Base-by-base conservation (phyloP, 2,329 filamentous ascomycete species). In the Blastomyces gilchristii region DNA sequence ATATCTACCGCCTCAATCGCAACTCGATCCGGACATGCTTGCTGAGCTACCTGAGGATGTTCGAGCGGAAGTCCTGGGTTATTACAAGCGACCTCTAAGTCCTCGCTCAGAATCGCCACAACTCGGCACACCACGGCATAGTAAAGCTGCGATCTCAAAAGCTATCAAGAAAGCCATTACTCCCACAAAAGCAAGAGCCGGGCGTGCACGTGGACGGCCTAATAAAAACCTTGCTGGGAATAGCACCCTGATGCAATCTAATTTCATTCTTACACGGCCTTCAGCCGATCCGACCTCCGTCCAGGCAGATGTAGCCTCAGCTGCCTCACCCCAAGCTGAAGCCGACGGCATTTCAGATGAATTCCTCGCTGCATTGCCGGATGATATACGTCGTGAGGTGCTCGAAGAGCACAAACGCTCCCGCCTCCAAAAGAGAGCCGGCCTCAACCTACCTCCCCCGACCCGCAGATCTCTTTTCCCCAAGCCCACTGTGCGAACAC, bases 1-100 rank as follows among this genome's bases (percentile, higher is more conserved):
- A 37, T 66, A 78, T 7, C 74, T 86, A 3, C 84, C 84, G 2
- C 80, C 79, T 1, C 86, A 90, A 34, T 87, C 91, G 0, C 90
- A 96, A 68, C 81, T 97, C 25, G 94, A 99, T 70, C 86, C 86
- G 0, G 90, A 93, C 52, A 89, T 91, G 1, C 87, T 97, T 66
- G 84, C 87, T 52, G 90, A 89, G 0, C 79, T 99, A 0, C 94
- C 94, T 0, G 86, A 88, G 47, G 91, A 96, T 65, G 85, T 99
- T 72, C 89, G 92, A 66, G 85, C 86, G 1, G 94, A 97, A 74
- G 80, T 97, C 0, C 76, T 97, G 9, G 86, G 84, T 2, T 86
- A 88, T 43, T 96, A 96, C 68, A 67, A 74, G 64, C 67, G 73
- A 73, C 61, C 75, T 65, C 62, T 34, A 14, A 53, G 58, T 45